Conservation (phyloP, 306 rosid species). For the Sechiopsis laciniata region DNA sequence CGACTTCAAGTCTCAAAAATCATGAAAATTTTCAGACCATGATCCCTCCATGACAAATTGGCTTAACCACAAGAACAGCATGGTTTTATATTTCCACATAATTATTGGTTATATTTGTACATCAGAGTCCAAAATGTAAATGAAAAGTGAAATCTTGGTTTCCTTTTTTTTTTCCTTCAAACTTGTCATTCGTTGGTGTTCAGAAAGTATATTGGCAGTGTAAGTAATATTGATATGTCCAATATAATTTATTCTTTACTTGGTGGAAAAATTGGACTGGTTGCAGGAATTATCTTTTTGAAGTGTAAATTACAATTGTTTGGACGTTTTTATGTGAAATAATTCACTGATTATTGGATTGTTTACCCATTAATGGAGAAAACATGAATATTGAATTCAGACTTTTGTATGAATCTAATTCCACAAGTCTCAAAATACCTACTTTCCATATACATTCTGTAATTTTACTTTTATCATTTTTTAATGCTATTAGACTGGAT, state of each 20-base stretch:
- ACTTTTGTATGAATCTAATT: not conserved
- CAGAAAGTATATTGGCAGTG: conserved; percentile 1
- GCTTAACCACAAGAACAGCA: not conserved
- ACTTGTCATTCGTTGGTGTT: conserved; percentile 17
- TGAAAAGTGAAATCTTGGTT: conserved; percentile 1
- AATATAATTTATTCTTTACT: conserved; percentile 15
- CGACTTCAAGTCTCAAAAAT: conserved; percentile 75
- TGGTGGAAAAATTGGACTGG: not conserved
- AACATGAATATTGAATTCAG: not conserved
- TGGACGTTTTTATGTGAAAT: not conserved
- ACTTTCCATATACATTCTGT: too few species aligned
- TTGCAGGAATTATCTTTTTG: not conserved
- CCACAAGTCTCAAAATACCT: too few species aligned
- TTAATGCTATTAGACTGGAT: too few species aligned
- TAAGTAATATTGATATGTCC: conserved; percentile 1
- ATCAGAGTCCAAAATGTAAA: conserved; percentile 11
- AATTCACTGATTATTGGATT: not conserved
- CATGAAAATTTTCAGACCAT: conserved; percentile 73
- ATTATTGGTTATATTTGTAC: conserved; percentile 7
- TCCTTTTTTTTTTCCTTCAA: not conserved
- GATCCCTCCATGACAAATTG: conserved; percentile 18
- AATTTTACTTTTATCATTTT: too few species aligned
- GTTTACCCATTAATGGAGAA: not conserved
- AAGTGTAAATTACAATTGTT: not conserved
- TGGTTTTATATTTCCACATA: not conserved